Base-by-base conservation (phyloP, 805 yeast genomes). In the Kazachstania bromeliacearum region DNA sequence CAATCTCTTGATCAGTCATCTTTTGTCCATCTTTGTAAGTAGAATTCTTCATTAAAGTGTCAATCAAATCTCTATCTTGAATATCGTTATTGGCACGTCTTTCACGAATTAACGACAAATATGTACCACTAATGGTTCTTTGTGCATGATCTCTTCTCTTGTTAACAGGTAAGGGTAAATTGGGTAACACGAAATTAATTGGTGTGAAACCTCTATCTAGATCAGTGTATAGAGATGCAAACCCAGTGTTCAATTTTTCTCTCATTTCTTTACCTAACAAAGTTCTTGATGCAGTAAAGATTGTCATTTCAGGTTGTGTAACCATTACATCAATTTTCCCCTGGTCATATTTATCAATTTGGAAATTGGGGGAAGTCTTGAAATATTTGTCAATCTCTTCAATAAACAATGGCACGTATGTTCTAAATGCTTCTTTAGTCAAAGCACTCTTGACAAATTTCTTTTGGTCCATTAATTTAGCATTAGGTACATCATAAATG, bases 121-220 rank as follows among this genome's bases (percentile, higher is more conserved):
- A 92, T 37, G 96, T 83, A 28, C 57, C 54, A 9, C 94, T 75
- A 51, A 92, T 85, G 49, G 71, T 79, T 50, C 67, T 70, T 63
- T 88, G 97, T 36, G 98, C 98, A 20, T 63, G 58, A 59, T 92
- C 97, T 66, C 98, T 81, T 52, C 68, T 75, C 64, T 74, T 71
- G 67, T 88, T 87, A 38, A 78, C 75, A 17, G 92, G 88, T 48
- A 88, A 71, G 28, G 98, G 98, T 57, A 92, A 70, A 63, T 88
- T 71, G 26, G 96, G 94, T 75, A 92, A 88, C 16, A 87, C 95
- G 62, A 92, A 92, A 67, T 92, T 92, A 47, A 92, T 64, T 29
- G 97, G 97, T 38, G 94, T 85, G 68, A 92, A 92, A 32, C 97
- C 98, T 65, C 85, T 87, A 64, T 92, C 98, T 50, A 92, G 77